A percentile compares a stretch with the other conserved stretches of the same genome.
Conservation (phyloP, 352 stramenopile species). For the Pythium rishiriense region DNA sequence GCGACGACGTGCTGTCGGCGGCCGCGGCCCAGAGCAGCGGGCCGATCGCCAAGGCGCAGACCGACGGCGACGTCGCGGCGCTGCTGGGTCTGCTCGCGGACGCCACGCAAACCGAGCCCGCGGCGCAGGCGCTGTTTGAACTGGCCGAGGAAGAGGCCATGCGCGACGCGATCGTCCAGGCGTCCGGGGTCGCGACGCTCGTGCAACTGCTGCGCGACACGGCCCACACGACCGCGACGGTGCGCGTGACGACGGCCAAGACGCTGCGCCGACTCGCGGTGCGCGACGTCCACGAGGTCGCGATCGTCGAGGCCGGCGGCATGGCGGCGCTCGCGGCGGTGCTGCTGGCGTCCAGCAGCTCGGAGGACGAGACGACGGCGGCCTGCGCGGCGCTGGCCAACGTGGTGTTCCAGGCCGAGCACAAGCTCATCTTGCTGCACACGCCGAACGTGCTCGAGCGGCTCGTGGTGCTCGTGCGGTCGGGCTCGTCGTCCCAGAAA, state of each 20-base stretch:
- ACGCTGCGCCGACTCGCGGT: conserved; percentile 10
- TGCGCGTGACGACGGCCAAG: neutral
- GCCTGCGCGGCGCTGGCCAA: conserved; percentile 11
- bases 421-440: conserved; percentile 11
- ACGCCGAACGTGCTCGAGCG: neutral
- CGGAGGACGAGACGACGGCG: neutral
- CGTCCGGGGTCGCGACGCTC: neutral
- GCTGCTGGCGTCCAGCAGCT: neutral
- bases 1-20: conserved; percentile 2
- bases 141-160: conserved; percentile 5
- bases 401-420: conserved; percentile 3
- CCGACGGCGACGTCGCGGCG: neutral
- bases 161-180: neutral
- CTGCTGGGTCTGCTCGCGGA: neutral
- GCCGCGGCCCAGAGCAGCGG: neutral
- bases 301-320: conserved; percentile 10
- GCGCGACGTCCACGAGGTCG: conserved; percentile 7
- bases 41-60: neutral
- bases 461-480: neutral
- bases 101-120: conserved; percentile 4
- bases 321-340: neutral
- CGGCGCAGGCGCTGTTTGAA: conserved; percentile 5
- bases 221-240: neutral
- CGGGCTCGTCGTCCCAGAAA: conserved; percentile 4
- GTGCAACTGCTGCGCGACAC: neutral